Evolutionary conservation across 352 stramenopile genomes (phyloP).

Genomic region (Phytophthora chlamydospora): DNA sequence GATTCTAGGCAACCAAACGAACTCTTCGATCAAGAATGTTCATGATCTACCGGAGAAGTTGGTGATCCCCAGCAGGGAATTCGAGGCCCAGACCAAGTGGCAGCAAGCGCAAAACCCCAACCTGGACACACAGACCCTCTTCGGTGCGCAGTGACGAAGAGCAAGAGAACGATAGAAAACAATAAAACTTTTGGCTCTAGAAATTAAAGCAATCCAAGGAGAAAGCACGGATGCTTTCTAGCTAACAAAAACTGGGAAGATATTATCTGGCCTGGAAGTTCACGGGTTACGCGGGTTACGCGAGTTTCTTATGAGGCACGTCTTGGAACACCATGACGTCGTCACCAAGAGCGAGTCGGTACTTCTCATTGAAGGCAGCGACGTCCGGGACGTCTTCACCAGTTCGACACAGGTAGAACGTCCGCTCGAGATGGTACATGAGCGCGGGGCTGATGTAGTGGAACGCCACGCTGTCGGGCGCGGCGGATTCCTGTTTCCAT

Average conservation of each 20-base stretch:
- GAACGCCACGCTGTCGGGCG: conserved; percentile 75
- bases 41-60: conserved; percentile 72
- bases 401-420: conserved; percentile 71
- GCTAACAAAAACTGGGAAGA: too few relatives aligned
- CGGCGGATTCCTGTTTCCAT: conserved; percentile 50
- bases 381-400: conserved; percentile 52
- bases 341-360: conserved; percentile 52
- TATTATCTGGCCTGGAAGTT: conserved; percentile 3
- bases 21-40: conserved; percentile 55
- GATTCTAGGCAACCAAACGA: conserved; percentile 27
- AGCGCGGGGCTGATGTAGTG: conserved; percentile 75
- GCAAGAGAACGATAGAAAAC: conserved; percentile 24
- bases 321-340: conserved; percentile 53
- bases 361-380: conserved; percentile 61
- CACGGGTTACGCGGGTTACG: conserved; percentile 1
- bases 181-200: neutral
- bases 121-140: conserved; percentile 59
- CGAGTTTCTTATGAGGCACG: conserved; percentile 24
- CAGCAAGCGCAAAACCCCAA: conserved; percentile 57
- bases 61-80: conserved; percentile 61
- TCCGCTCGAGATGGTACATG: conserved; percentile 84
- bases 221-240: neutral
- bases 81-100: conserved; percentile 49
- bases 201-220: conserved; percentile 10
- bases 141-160: conserved; percentile 38